A percentile compares a stretch with the other conserved stretches of the same genome.
phyloP scores from a whole-genome alignment of 345 rosid genomes.

The Tarenaya hassleriana region DNA sequence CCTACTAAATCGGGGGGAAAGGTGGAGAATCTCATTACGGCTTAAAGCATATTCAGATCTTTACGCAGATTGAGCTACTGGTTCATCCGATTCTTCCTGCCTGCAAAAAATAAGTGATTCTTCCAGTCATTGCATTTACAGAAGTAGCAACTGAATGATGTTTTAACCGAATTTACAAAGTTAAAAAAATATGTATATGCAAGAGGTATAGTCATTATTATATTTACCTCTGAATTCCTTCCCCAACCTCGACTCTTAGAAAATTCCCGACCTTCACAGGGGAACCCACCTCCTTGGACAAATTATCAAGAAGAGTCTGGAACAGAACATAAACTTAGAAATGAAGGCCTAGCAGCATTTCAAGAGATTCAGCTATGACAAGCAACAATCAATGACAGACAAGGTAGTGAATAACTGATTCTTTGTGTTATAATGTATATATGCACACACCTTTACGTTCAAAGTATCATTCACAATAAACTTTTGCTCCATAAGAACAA shows the following conservation, averaged over 20 bases:
- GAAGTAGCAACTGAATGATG: neutral
- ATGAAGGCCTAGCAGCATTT: neutral
- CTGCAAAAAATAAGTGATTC: constrained; percentile 7
- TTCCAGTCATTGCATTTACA: too few relatives aligned
- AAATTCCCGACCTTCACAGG: constrained; percentile 69
- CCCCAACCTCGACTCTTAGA: constrained; percentile 95
- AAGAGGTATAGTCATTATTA: neutral
- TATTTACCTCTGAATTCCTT: constrained; percentile 83
- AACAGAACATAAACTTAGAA: neutral
- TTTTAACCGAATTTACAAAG: neutral
- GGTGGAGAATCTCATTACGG: neutral
- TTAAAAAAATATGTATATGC: neutral
- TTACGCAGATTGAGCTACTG: constrained; percentile 29
- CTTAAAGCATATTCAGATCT: constrained; percentile 6
- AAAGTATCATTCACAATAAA: constrained; percentile 68
- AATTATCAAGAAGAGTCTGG: constrained; percentile 54
- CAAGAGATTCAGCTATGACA: neutral
- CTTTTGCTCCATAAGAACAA: constrained; percentile 84
- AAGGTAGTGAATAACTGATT: neutral
- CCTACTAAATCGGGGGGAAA: neutral
- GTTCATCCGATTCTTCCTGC: constrained; percentile 27
- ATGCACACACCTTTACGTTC: constrained; percentile 51
- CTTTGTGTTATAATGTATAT: neutral
- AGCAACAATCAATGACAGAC: constrained; percentile 1
- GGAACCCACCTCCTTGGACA: constrained; percentile 77